Base-by-base conservation (phyloP, 306 rosid species). In the Quercus engelmannii region DNA sequence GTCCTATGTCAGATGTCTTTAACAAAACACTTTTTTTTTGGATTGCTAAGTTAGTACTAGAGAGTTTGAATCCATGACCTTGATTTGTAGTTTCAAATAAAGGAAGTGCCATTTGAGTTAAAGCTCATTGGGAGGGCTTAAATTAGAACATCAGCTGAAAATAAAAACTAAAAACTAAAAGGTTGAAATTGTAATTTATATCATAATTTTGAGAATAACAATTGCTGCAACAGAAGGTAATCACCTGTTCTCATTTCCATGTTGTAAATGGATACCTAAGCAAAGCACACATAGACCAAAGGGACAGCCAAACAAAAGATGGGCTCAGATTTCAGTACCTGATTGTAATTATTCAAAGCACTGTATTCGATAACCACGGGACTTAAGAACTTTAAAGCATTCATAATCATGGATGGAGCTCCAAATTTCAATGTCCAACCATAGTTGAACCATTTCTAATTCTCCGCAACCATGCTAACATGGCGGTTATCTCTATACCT, bases 381-480 rank as follows among this genome's bases (percentile, higher is more conserved):
- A 91, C 77, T 85, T 90, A 69, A 95, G 85, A 75, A 75, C 85
- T 75, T 83, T 67, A 79, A 91, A 95, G 88, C 98, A 92, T 54
- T 91, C 97, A 79, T 78, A 95, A 46, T 91, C 97, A 79, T 78
- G 64, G 4, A 88, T 52, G 78, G 98, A 81, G 86, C 88, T 88
- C 99, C 98, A 95, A 23, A 95, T 78, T 81, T 92, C 99, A 85
- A 95, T 95, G 83, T 94, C 99, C 89, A 94, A 83, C 99, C 97
- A 94, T 89, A n/a, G n/a, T 25, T 23, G 25, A 23, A 23, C 25
- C 25, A 23, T 23, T 23, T 23, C 25, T 23, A 23, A 23, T 91
- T 92, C 91, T 94, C 99, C 0, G 97, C 97, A 58, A 95, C 99
- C 99, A 91, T 94, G 92, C 99, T 94, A 38, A 92, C 99, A 86